Evolutionary conservation across 805 yeast species (phyloP).

Genomic region (Candida sakaeoensis): DNA sequence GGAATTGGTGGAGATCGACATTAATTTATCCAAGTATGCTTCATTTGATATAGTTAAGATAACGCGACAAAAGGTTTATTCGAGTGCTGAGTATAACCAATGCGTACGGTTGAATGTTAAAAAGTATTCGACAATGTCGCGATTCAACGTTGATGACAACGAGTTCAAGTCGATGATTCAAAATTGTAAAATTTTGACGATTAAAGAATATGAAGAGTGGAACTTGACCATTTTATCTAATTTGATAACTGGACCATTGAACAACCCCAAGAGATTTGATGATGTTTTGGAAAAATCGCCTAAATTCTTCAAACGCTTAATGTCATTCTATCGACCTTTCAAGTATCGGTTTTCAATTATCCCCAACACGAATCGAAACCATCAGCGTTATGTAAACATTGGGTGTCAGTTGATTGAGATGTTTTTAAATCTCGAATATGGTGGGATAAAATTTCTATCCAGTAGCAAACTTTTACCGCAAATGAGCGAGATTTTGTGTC

Average conservation of each 20-base stretch:
- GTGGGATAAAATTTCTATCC: constrained; percentile 60
- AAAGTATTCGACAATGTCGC: constrained; percentile 19
- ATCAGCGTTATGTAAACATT: constrained; percentile 58
- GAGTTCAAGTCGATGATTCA: constrained; percentile 63
- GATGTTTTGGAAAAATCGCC: constrained; percentile 72
- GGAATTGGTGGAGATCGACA: constrained; percentile 25
- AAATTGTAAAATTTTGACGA: constrained; percentile 67
- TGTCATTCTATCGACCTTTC: constrained; percentile 89
- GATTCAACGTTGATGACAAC: constrained; percentile 49
- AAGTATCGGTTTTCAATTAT: constrained; percentile 65
- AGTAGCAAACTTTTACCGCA: constrained; percentile 83
- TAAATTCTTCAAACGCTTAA: constrained; percentile 76
- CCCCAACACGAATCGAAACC: constrained; percentile 38
- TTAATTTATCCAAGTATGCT: constrained; percentile 28
- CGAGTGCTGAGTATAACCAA: constrained; percentile 4
- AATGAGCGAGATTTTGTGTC: constrained; percentile 84
- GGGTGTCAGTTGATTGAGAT: constrained; percentile 75
- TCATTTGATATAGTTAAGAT: constrained; percentile 48
- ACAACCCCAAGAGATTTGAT: constrained; percentile 66
- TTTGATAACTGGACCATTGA: constrained; percentile 80
- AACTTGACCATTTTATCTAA: constrained; percentile 74
- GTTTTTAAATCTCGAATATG: constrained; percentile 52
- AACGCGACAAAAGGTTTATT: constrained; percentile 23
- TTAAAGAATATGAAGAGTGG: constrained; percentile 83
- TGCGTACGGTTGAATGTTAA: constrained; percentile 21